A percentile compares a stretch with the other conserved stretches of the same genome.
Conservation (phyloP, 2,329 filamentous ascomycete genomes). For the Aspergillus caelatus region DNA sequence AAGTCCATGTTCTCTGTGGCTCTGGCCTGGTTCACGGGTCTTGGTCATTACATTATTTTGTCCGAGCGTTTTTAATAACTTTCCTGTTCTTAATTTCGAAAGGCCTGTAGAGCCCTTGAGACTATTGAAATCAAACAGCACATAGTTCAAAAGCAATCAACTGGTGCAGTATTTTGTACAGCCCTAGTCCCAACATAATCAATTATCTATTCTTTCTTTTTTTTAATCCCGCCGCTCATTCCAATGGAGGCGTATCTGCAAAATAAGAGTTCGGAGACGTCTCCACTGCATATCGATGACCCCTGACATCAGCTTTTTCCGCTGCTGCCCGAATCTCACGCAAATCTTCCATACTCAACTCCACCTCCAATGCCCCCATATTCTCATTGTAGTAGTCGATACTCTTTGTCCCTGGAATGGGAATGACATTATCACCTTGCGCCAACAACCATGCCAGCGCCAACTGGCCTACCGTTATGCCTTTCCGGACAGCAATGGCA, state of each 20-base stretch:
- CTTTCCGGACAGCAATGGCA: slow-evolving; percentile 56
- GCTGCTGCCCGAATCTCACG: slow-evolving; percentile 11
- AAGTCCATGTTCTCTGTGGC: slow-evolving; percentile 38
- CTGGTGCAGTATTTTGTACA: neutral
- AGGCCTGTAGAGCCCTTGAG: slow-evolving; percentile 24
- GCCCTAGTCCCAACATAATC: neutral
- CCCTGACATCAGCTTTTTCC: slow-evolving; percentile 10
- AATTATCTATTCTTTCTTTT: neutral
- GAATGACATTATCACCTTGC: slow-evolving; percentile 63
- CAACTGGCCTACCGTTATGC: slow-evolving; percentile 58
- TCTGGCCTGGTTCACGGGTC: slow-evolving; percentile 25
- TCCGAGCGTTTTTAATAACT: slow-evolving; percentile 42
- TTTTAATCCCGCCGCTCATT: neutral
- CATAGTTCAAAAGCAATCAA: slow-evolving; percentile 38
- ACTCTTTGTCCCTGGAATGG: slow-evolving; percentile 60
- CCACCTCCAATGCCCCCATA: slow-evolving; percentile 21
- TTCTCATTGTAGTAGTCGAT: slow-evolving; percentile 52
- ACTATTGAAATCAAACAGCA: slow-evolving; percentile 31
- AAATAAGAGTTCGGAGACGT: slow-evolving; percentile 2
- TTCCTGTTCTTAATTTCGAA: slow-evolving; percentile 39
- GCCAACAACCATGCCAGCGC: slow-evolving; percentile 65
- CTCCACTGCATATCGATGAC: slow-evolving; percentile 13
- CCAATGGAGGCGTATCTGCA: slow-evolving; percentile 16
- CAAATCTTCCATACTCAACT: slow-evolving; percentile 21
- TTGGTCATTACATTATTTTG: slow-evolving; percentile 34